phyloP scores from a whole-genome alignment of 257 asterid species.

The Verbascum thapsus region DNA sequence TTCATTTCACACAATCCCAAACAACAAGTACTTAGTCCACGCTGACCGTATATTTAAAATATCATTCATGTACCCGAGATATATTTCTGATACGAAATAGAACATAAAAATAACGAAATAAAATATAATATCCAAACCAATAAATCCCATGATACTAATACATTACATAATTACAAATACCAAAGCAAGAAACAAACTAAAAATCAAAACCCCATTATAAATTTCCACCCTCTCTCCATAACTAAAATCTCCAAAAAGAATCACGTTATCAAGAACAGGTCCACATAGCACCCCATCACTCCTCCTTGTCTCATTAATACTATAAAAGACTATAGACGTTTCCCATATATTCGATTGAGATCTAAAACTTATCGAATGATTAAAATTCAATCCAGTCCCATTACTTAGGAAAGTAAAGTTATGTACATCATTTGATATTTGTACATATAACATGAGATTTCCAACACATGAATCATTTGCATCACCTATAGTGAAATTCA shows the following conservation, averaged over 20 bases:
- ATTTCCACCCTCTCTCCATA: constrained; percentile 9
- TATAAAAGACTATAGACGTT: constrained; percentile 22
- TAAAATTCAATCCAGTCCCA: constrained; percentile 26
- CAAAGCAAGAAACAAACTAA: constrained; percentile 16
- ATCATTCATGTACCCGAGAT: no score
- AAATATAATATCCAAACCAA: no score
- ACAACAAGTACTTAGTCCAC: no score
- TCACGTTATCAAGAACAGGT: constrained; percentile 30
- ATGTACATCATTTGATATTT: constrained; percentile 11
- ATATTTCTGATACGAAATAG: no score
- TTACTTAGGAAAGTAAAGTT: constrained; percentile 27
- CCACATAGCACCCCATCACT: constrained; percentile 30
- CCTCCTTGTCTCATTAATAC: constrained; percentile 26
- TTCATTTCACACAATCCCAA: no score
- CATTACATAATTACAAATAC: background rate
- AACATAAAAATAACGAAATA: no score
- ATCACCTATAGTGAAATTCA: constrained; percentile 39
- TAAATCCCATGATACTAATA: no score
- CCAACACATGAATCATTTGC: constrained; percentile 35
- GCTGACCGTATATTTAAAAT: no score
- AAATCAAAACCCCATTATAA: constrained; percentile 10
- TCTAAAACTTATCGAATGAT: constrained; percentile 2
- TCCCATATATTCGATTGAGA: background rate
- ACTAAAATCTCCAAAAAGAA: constrained; percentile 16
- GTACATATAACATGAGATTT: constrained; percentile 17